A percentile compares a stretch with the other conserved stretches of the same genome.
Evolutionary conservation across 441 rosid species (phyloP).

Genomic region (Arabidopsis lyrata): DNA sequence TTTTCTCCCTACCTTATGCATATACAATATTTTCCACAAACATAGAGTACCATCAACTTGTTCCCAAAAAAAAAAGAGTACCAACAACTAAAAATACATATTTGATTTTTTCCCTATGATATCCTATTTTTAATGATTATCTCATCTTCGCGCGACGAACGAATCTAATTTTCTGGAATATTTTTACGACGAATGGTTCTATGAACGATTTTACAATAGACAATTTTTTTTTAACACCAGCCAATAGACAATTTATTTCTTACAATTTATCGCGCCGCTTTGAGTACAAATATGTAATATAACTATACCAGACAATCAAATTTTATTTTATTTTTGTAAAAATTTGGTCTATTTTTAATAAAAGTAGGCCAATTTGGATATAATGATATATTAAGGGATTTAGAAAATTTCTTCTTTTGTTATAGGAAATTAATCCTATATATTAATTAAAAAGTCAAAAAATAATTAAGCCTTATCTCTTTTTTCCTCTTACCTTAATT

Average conservation of each 20-base stretch:
- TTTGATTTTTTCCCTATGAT: too few relatives aligned
- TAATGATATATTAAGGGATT: neutral
- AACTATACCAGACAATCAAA: neutral
- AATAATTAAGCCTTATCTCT: neutral
- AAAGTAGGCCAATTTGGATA: conserved; percentile 3
- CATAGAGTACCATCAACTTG: conserved; percentile 9
- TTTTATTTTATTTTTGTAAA: neutral
- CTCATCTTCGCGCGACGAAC: too few relatives aligned
- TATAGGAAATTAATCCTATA: neutral
- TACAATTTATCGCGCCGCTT: too few relatives aligned
- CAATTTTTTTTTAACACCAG: too few relatives aligned
- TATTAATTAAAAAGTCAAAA: neutral
- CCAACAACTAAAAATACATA: neutral
- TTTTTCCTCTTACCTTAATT: neutral
- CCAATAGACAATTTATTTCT: too few relatives aligned
- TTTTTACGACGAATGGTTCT: too few relatives aligned
- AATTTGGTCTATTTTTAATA: neutral
- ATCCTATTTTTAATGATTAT: too few relatives aligned
- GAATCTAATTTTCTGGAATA: too few relatives aligned
- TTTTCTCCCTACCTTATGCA: neutral
- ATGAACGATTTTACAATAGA: too few relatives aligned
- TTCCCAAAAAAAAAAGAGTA: too few relatives aligned
- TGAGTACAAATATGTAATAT: neutral
- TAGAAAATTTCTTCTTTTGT: neutral
- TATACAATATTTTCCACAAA: conserved; percentile 14